Base-by-base conservation (phyloP, 768 basidiomycete species). In the Macrolepiota fuliginosa region DNA sequence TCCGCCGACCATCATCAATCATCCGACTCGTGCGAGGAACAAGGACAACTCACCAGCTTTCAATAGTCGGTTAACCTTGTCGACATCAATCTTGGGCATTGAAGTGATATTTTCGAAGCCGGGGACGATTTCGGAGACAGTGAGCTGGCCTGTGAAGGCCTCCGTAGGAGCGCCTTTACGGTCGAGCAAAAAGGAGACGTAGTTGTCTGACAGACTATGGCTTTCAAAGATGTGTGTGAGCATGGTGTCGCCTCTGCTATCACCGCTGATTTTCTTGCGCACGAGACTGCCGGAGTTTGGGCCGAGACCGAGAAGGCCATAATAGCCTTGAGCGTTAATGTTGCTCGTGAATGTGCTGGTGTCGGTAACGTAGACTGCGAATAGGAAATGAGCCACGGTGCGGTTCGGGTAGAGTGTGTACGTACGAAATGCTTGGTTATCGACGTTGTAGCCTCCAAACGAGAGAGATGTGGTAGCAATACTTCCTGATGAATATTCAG, bases 281-380 rank as follows among this genome's bases (percentile, higher is more conserved):
- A 92, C 82, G 45, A 82, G 74, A 54, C 89, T 90, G 49, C 86
- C 89, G 25, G 81, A 72, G 74, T 90, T 90, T 32, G 90, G 90
- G n/a, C 91, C 91, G 17, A 92, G 81, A 24, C 91, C 91, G 29
- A 92, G 76, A 19, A 92, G 82, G 42, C 91, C 91, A 60, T 86
- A 81, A 65, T 85, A 89, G 0, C 85, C 88, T 68, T 89, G 83
- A 2, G 79, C 53, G 37, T 80, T 73, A 67, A 89, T 85, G 66
- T 90, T 73, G 15, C 80, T 72, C 4, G 88, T 83, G 71, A 92
- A 91, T 10, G 82, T 77, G 47, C 82, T 83, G 3, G 86, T 83
- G 65, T 91, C 79, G 1, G 76, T 67, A 36, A 90, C 90, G 27
- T 86, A 77, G 40, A 91, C 90, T 91, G 65, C 13, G 10, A 6